Base-by-base conservation (phyloP, 129 eudicot genomes). In the Saussurea involucrata region DNA sequence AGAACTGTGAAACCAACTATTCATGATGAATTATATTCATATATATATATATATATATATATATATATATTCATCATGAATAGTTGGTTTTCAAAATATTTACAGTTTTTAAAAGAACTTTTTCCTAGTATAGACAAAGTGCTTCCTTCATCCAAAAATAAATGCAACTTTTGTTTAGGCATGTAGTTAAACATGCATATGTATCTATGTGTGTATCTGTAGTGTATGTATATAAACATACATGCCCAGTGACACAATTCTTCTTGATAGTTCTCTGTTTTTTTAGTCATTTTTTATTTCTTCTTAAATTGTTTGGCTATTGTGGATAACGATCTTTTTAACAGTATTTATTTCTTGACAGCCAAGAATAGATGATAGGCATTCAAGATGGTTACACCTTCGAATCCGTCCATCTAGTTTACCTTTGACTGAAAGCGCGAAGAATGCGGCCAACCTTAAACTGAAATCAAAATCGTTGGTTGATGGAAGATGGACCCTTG, bases 401-500 rank as follows among this genome's bases (percentile, higher is more conserved):
- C 90, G 97, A 76, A 89, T 95, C n/a, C 98, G 98, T 10, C 97
- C 97, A 15, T 83, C 96, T 24, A 80, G 85, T 37, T 80, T 89
- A 58, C 96, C 96, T 21, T 58, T 84, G 5, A 36, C 42, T 0
- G 97, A 89, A 28, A 63, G 85, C 2, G 78, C 80, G 18, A 86
- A 80, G 53, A 37, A 76, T 61, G 63, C 78, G 1, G 73, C 86
- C 42, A 81, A 76, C 34, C 88, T 84, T 4, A 95, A 84, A 80
- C 79, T 78, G 0, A 95, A 86, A 71, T 73, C 92, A 36, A 89
- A 87, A 78, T 79, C 90, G 53, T 77, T 95, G 87, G 96, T 91
- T 71, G 98, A 95, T 83, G 98, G 98, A 77, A 86, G 97, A 63
- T 95, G 98, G 98, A 95, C 96, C 28, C 86, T 95, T 73, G 98